A percentile compares a stretch with the other conserved stretches of the same genome.
Conservation (phyloP, 495 filamentous ascomycete species). For the Neurospora sp. region DNA sequence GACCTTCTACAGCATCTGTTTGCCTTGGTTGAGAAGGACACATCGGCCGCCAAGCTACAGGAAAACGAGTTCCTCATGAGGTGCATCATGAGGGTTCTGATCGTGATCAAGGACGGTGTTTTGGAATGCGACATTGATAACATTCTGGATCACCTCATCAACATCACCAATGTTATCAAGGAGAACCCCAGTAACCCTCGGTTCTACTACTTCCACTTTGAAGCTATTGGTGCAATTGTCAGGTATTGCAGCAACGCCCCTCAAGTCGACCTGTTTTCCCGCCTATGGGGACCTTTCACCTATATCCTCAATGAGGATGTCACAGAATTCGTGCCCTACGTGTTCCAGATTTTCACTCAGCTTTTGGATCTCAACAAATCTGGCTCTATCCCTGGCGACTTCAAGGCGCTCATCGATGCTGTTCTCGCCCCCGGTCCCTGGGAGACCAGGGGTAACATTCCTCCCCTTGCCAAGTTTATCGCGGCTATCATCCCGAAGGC, state of each 20-base stretch:
- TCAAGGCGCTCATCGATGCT: slow-evolving; percentile 61
- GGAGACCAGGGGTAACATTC: slow-evolving; percentile 87
- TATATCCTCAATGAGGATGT: slow-evolving; percentile 68
- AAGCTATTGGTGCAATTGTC: slow-evolving; percentile 90
- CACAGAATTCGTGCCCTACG: slow-evolving; percentile 87
- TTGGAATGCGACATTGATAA: slow-evolving; percentile 54
- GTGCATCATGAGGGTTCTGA: slow-evolving; percentile 92
- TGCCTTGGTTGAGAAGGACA: slow-evolving; percentile 70
- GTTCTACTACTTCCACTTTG: slow-evolving; percentile 98
- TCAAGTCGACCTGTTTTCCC: slow-evolving; percentile 62
- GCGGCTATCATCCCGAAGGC: slow-evolving; percentile 72
- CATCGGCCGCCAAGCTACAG: slow-evolving; percentile 80
- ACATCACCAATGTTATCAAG: slow-evolving; percentile 78
- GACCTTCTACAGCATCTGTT: slow-evolving; percentile 90
- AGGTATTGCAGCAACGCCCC: slow-evolving; percentile 59
- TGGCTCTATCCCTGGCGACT: slow-evolving; percentile 60
- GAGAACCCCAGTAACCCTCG: slow-evolving; percentile 93
- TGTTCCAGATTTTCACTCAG: slow-evolving; percentile 89
- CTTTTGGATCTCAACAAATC: slow-evolving; percentile 75
- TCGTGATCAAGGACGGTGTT: slow-evolving; percentile 77
- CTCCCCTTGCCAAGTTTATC: slow-evolving; percentile 78
- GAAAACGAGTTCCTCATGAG: slow-evolving; percentile 99
- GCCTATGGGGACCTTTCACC: slow-evolving; percentile 69
- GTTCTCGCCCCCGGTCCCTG: slow-evolving; percentile 70
- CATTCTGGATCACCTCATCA: slow-evolving; percentile 67